Conservation (phyloP, 2,329 filamentous ascomycete genomes). For the Hypoxylon sp. region DNA sequence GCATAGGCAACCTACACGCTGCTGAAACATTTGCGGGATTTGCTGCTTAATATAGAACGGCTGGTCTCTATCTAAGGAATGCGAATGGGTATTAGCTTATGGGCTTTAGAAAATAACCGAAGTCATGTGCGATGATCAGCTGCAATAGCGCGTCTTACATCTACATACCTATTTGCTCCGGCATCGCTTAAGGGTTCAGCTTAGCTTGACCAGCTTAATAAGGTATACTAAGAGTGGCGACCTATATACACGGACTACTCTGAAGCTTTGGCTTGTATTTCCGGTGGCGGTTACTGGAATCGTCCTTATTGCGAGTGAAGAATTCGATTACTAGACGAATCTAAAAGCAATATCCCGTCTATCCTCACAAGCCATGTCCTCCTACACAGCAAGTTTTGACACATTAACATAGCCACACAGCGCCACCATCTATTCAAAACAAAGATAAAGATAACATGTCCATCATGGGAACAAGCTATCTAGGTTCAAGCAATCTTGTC, state of each 20-base stretch:
- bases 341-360: constrained; percentile 5
- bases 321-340: background rate
- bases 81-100: constrained; percentile 8
- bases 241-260: background rate
- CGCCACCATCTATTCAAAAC: background rate
- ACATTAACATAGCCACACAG: background rate
- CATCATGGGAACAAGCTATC: background rate
- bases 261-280: background rate
- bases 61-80: background rate
- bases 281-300: constrained; percentile 8
- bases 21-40: background rate
- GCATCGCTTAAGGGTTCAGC: background rate
- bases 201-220: background rate
- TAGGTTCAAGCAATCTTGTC: background rate
- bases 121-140: background rate
- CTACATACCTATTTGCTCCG: background rate
- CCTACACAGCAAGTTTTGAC: background rate
- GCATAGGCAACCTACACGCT: background rate
- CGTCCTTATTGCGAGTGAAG: background rate
- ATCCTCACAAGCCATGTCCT: background rate
- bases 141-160: background rate
- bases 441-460: background rate
- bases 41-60: background rate
- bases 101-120: constrained; percentile 1
- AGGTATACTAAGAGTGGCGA: constrained; percentile 10